Base-by-base conservation (phyloP, 441 rosid species). In the Brassica balearica region DNA sequence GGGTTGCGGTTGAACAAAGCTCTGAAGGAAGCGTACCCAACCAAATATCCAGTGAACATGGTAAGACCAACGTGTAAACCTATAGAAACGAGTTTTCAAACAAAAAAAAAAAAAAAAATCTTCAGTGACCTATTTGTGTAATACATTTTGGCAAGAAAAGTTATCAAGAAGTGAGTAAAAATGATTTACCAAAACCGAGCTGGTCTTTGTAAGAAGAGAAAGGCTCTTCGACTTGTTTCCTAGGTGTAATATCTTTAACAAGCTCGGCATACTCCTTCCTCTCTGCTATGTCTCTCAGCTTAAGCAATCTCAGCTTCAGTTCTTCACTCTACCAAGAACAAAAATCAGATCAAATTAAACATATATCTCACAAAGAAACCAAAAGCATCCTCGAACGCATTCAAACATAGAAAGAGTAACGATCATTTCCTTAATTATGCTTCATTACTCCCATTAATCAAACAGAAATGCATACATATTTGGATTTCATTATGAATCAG, bases 131-230 rank as follows among this genome's bases (percentile, higher is more conserved):
- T 46, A 46, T 46, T 46, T 12, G 23, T 41, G 6, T 55, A n/a
- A 69, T 23, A 36, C 6, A 3, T 1, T 46, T 12, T 55, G 25
- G 56, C 53, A 46, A 53, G 32, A 65, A 64, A 14, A 59, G 62
- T 12, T 5, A 59, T 19, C 10, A 0, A 3, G 8, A 7, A 17
- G 59, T 6, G 11, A 27, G 20, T 10, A 17, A 34, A 6, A 48
- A 19, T n/a, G 75, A 58, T 17, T 77, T 79, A 93, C 99, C 99
- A 68, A 95, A 95, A 65, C 99, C 99, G 67, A 95, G 89, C 78
- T 93, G 99, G 84, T 95, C 98, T 83, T 93, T 95, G 84, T 95
- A 95, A 67, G 97, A 87, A 8, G 99, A 95, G 86, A 95, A 93
- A 65, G 98, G 99, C 81, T 95, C 97, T 65, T 73, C 62, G 1